Conservation (phyloP, 148 eudicot genomes). For the Hydrangea macrophylla region DNA sequence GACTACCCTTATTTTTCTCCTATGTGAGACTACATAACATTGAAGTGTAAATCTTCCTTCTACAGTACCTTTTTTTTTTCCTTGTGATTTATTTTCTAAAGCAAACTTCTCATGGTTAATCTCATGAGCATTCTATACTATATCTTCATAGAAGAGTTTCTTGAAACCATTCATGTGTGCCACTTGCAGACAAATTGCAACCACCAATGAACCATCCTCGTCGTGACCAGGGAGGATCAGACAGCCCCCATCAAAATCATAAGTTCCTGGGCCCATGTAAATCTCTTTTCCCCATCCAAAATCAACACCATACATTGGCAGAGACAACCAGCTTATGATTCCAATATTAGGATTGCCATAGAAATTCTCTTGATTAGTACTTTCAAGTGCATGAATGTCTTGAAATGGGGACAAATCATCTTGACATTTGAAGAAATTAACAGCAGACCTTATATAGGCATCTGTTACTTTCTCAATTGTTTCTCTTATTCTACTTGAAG, state of each 20-base stretch:
- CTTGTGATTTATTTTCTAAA: too few species aligned
- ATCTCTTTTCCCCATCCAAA: slow-evolving; percentile 41
- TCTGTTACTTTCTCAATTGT: slow-evolving; percentile 18
- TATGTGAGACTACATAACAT: too few species aligned
- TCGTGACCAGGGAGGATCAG: slow-evolving; percentile 23
- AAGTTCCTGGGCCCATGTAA: slow-evolving; percentile 27
- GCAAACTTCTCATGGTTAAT: too few species aligned
- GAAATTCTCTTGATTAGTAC: slow-evolving; percentile 2
- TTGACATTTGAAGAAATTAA: slow-evolving; percentile 5
- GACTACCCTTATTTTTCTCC: too few species aligned
- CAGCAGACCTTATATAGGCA: slow-evolving; percentile 17
- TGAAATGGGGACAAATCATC: slow-evolving; percentile 7
- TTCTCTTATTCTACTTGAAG: slow-evolving; percentile 21
- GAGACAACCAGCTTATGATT: slow-evolving; percentile 25
- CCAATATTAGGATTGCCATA: slow-evolving; percentile 25
- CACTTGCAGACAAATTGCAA: slow-evolving; percentile 31
- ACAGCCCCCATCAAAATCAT: slow-evolving; percentile 22
- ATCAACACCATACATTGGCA: slow-evolving; percentile 24
- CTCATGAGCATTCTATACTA: too few species aligned
- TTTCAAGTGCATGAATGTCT: slow-evolving; percentile 1
- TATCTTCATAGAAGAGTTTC: slow-evolving; percentile 22
- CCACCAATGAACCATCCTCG: slow-evolving; percentile 30
- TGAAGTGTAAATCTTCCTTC: too few species aligned
- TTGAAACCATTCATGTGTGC: slow-evolving; percentile 22
- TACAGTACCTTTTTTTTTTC: too few species aligned